Evolutionary conservation across 345 rosid species (phyloP), one percentile per base, ranked within the genome.

Genomic region (Lepidium africanum): DNA sequence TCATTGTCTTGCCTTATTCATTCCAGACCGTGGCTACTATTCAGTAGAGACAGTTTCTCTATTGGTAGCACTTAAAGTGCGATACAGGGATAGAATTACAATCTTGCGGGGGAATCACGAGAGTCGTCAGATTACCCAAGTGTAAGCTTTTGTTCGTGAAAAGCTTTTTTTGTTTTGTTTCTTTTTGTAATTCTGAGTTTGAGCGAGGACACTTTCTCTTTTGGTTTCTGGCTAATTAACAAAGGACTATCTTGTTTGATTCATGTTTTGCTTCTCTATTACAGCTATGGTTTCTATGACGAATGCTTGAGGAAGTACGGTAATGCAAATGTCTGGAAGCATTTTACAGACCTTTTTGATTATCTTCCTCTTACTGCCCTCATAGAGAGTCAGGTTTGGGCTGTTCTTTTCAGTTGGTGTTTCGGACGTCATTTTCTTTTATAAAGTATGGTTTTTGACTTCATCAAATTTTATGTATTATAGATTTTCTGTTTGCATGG

Each of bases 121-220:
- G 84, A 94, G 99, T 83, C 86, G 99, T 69, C 99, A 94, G 82
- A 94, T 94, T 23, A 94, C 99, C 16, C 99, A 94, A 94, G 99
- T 94, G 99, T 94, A 94, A 87, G 96, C 52, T 55, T 43, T 78
- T 33, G 3, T 33, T 49, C 10, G 0, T 27, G 8, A 1, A 60
- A 13, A 41, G 36, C 40, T 46, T 19, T 15, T 41, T 56, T 25
- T n/a, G n/a, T n/a, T n/a, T n/a, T n/a, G n/a, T n/a, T n/a, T 21
- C 39, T 57, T 46, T 30, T 30, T 30, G 7, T 30, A 19, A 32
- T 19, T 41, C 16, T 49, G 27, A 38, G 48, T 64, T 41, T 37
- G 8, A 6, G 19, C 21, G 52, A 42, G 2, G 52, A 19, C 21
- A 41, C 19, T 5, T 42, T 32, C 55, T 25, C 16, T 15, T 3